Base-by-base conservation (phyloP, 805 yeast genomes). In the Wickerhamomyces hampshirensis region DNA sequence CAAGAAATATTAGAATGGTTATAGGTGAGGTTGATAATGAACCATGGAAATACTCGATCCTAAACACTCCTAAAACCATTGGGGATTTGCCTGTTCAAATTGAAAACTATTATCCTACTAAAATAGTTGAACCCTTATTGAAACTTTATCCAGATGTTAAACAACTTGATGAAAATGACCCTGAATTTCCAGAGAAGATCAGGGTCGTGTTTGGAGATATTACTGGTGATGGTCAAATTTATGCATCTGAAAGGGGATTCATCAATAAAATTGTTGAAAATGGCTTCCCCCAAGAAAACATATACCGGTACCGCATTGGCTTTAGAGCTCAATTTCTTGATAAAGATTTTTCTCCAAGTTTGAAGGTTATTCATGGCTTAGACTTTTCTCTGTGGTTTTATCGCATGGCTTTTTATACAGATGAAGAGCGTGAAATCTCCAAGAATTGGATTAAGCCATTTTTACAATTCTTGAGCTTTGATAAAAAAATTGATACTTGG, bases 141-240 rank as follows among this genome's bases (percentile, higher is more conserved):
- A 39, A 58, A 35, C 40, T 59, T 30, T 52, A 60, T 43, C 43
- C 43, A 14, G 26, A 33, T 37, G 16, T 38, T 33, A 30, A 42
- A 33, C 12, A 32, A 39, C 16, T 57, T 35, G 34, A 42, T 4
- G 33, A 39, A n/a, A 28, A 30, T 18, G 47, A 50, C 14, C 47
- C 46, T 24, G 36, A 45, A 35, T 42, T 46, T 41, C 19, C 37
- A 21, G 54, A 40, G 30, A 33, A 50, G 9, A 28, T 55, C 27
- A 45, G 52, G 28, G 35, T 44, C 12, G 39, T 52, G 4, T 65
- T 55, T 46, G 69, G 69, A 18, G 46, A 48, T 11, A 62, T 63
- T 21, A 51, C 59, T 17, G 58, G 63, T 9, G 68, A 63, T 43
- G 60, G 63, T 5, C 69, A 65, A 41, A 66, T 65, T 6, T 59